Evolutionary conservation across 768 basidiomycete genomes (phyloP).

Genomic region (Psilocybe tampanensis): DNA sequence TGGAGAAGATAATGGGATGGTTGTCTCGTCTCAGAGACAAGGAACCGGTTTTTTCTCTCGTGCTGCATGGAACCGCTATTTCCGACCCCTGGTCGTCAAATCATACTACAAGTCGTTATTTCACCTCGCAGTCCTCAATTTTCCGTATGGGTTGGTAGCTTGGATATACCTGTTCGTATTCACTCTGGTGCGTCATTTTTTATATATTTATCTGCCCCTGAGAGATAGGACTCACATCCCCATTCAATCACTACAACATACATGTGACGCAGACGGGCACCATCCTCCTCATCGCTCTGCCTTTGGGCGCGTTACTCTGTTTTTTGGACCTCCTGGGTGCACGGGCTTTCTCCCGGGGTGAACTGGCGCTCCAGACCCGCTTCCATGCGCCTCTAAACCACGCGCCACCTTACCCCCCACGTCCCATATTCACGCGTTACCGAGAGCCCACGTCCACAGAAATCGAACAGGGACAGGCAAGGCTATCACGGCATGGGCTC

Average conservation of each 20-base stretch:
- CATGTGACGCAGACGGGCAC: conserved; percentile 61
- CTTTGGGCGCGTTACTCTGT: conserved; percentile 75
- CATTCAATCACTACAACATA: not conserved
- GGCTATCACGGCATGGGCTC: conserved; percentile 22
- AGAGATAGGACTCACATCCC: not conserved
- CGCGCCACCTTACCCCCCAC: conserved; percentile 64
- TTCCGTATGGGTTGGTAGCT: conserved; percentile 77
- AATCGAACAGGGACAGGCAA: conserved; percentile 43
- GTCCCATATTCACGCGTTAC: conserved; percentile 73
- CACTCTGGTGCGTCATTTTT: conserved; percentile 62
- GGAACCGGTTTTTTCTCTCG: conserved; percentile 31
- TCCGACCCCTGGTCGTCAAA: conserved; percentile 54
- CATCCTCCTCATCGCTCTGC: conserved; percentile 76
- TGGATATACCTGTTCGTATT: conserved; percentile 82
- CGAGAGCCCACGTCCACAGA: conserved; percentile 52
- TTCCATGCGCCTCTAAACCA: conserved; percentile 68
- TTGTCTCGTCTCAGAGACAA: conserved; percentile 10
- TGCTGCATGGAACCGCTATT: conserved; percentile 57
- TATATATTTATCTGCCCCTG: not conserved
- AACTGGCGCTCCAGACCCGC: conserved; percentile 69
- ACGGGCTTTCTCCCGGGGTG: conserved; percentile 67
- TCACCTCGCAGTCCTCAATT: conserved; percentile 74
- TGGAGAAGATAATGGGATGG: conserved; percentile 11
- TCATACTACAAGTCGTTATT: conserved; percentile 69
- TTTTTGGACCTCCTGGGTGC: conserved; percentile 80